These are phyloP conservation scores for Anthracocystis panici-leucophaei DNA, from an alignment of 1,284 basidiomycete genomes.

Conservation along the genomic window DNA sequence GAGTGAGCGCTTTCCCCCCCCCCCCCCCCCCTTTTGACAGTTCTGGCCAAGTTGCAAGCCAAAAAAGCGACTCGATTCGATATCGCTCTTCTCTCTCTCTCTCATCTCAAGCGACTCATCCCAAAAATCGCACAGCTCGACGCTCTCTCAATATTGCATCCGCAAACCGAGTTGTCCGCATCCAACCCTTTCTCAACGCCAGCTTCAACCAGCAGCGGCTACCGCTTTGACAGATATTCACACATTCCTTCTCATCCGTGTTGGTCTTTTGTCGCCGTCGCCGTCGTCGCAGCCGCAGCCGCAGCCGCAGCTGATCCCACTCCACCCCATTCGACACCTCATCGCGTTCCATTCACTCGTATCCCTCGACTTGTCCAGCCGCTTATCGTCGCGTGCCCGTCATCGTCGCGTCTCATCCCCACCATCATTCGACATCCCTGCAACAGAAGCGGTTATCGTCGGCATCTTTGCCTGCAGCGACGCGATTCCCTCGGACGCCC, in stretches of 20 bases:
- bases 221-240: constrained; percentile 15
- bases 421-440: constrained; percentile 1
- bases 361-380: constrained; percentile 6
- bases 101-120: not conserved
- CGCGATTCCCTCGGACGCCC: constrained; percentile 14
- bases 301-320: constrained; percentile 19
- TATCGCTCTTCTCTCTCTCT: constrained; percentile 12
- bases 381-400: constrained; percentile 20
- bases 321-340: constrained; percentile 6
- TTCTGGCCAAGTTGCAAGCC: not conserved
- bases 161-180: constrained; percentile 14
- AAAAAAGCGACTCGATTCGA: constrained; percentile 5
- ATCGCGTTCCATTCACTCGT: constrained; percentile 4
- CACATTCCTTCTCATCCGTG: constrained; percentile 22
- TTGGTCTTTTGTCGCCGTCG: constrained; percentile 20
- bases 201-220: constrained; percentile 14
- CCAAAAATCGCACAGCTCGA: constrained; percentile 22
- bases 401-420: constrained; percentile 22
- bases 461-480: not conserved
- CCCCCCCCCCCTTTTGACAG: no score
- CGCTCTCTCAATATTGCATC: constrained; percentile 12
- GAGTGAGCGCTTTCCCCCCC: not conserved
- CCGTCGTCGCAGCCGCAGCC: no score
- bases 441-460: not conserved
- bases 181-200: constrained; percentile 26